Evolutionary conservation across 805 yeast genomes (phyloP).

Genomic region (Millerozyma acaciae): DNA sequence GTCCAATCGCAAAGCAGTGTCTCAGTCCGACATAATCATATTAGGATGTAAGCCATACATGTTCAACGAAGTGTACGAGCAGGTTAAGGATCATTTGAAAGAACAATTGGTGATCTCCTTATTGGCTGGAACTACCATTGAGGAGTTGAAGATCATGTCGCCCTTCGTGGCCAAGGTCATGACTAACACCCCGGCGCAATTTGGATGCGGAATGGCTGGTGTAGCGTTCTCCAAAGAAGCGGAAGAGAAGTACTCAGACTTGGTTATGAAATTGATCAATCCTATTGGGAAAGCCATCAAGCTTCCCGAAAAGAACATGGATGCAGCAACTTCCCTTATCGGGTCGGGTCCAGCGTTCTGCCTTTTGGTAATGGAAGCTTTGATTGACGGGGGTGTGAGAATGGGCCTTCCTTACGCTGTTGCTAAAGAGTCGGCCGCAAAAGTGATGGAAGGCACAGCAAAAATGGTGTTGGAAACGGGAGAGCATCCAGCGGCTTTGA

Average conservation of each 20-base stretch:
- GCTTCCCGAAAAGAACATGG: slow-evolving; percentile 89
- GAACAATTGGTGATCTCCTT: slow-evolving; percentile 68
- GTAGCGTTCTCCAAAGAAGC: slow-evolving; percentile 67
- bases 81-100: slow-evolving; percentile 43
- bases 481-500: slow-evolving; percentile 83
- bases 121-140: slow-evolving; percentile 90
- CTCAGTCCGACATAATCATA: slow-evolving; percentile 63
- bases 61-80: slow-evolving; percentile 56
- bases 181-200: slow-evolving; percentile 96
- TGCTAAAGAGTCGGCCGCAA: slow-evolving; percentile 84
- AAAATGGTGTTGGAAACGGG: slow-evolving; percentile 82
- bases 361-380: slow-evolving; percentile 80
- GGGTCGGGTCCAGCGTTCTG: slow-evolving; percentile 98
- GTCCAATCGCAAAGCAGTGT: slow-evolving; percentile 56
- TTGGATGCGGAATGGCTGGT: slow-evolving; percentile 91
- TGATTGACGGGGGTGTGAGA: slow-evolving; percentile 90
- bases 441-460: slow-evolving; percentile 91
- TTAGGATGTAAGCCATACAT: slow-evolving; percentile 88
- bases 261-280: slow-evolving; percentile 49
- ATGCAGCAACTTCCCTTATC: slow-evolving; percentile 89
- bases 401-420: slow-evolving; percentile 88
- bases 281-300: slow-evolving; percentile 67
- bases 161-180: slow-evolving; percentile 80
- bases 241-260: slow-evolving; percentile 37
- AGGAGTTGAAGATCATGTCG: slow-evolving; percentile 53